Percentiles rank a stretch among this genome's conserved stretches.
These are phyloP conservation scores for Plasmodium knowlesi DNA, from an alignment of 169 alveolate species.

Conservation along the genomic window DNA sequence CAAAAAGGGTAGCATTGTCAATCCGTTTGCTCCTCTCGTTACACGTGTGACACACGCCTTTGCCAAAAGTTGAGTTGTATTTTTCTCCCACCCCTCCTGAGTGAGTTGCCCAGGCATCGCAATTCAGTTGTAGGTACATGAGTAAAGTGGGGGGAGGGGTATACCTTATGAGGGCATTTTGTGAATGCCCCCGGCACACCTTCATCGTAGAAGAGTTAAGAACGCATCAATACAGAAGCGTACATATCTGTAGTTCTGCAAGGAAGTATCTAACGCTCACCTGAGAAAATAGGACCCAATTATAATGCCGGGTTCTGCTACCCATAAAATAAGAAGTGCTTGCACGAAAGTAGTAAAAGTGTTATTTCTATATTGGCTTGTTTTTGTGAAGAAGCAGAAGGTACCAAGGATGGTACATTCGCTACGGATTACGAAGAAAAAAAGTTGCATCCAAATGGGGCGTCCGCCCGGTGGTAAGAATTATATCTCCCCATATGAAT, in stretches of 20 bases:
- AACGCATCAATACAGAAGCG: background rate
- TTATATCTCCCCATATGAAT: background rate
- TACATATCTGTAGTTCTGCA: background rate
- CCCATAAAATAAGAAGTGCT: background rate
- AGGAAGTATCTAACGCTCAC: background rate
- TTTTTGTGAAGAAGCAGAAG: background rate
- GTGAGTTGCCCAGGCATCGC: background rate
- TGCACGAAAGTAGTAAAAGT: constrained; percentile 34
- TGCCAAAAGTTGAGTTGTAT: background rate
- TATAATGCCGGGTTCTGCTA: constrained; percentile 29
- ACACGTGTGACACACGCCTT: background rate
- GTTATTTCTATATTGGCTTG: constrained; percentile 19
- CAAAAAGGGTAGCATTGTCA: background rate
- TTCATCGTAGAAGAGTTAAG: background rate
- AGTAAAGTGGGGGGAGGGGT: background rate
- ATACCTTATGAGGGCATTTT: background rate
- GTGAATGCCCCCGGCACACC: background rate
- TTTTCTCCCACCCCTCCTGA: background rate
- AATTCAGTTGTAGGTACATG: background rate
- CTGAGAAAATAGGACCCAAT: background rate
- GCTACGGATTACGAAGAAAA: background rate
- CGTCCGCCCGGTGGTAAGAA: background rate
- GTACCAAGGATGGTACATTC: background rate
- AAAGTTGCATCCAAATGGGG: background rate
- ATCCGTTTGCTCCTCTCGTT: background rate